Conservation (phyloP, 2,329 filamentous ascomycete species). For the Cladophialophora chaetospira region DNA sequence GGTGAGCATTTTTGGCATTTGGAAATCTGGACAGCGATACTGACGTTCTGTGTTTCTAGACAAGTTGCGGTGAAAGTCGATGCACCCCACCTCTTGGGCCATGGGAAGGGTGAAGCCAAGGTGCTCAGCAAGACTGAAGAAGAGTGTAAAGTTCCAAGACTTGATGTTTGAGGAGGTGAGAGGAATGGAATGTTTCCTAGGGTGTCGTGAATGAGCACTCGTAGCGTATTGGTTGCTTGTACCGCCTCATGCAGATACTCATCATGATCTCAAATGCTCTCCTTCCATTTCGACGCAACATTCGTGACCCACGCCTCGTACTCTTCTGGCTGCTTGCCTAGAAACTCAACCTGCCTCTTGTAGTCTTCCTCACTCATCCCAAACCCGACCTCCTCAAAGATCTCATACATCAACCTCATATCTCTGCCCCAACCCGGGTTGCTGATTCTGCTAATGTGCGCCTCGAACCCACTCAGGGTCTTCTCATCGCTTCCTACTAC, state of each 20-base stretch:
- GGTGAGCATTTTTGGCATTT: neutral
- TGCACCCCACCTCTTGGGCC: conserved; percentile 2
- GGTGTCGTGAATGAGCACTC: too few species aligned
- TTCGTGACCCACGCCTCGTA: neutral
- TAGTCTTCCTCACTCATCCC: neutral
- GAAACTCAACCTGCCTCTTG: neutral
- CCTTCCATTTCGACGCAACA: neutral
- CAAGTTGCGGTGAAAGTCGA: conserved; percentile 1
- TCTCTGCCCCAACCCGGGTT: neutral
- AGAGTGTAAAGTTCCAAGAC: too few species aligned
- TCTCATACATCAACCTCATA: neutral
- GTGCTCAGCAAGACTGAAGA: conserved; percentile 4
- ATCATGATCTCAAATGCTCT: neutral
- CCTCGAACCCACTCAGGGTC: neutral
- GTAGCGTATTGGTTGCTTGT: too few species aligned
- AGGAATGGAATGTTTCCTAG: too few species aligned
- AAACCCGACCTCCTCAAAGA: neutral
- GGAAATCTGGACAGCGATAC: neutral
- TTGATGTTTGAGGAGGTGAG: too few species aligned
- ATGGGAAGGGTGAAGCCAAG: conserved; percentile 4
- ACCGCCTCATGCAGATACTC: too few species aligned
- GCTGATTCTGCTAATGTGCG: neutral
- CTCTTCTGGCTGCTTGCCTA: neutral
- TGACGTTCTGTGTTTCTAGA: neutral
- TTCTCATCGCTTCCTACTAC: neutral